Evolutionary conservation across 2,329 filamentous ascomycete genomes (phyloP).

Genomic region (Pseudocercospora cruenta): DNA sequence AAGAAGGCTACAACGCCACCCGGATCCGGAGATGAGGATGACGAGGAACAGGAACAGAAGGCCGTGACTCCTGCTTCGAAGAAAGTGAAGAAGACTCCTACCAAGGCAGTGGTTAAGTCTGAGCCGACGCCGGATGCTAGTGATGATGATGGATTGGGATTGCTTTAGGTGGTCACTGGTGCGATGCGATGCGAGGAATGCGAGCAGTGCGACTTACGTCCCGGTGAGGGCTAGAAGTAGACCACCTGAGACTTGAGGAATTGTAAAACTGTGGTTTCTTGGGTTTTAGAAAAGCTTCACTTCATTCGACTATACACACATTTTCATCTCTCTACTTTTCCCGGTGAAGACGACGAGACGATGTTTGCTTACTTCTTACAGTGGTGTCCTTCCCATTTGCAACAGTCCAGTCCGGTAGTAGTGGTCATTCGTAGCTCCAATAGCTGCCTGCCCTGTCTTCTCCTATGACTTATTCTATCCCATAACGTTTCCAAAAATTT

Average conservation of each 20-base stretch:
- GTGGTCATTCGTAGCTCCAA: neutral
- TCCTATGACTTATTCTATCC: neutral
- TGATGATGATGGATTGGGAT: neutral
- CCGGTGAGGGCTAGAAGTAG: too few species aligned
- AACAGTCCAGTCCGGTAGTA: neutral
- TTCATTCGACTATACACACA: conserved; percentile 1
- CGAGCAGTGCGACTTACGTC: neutral
- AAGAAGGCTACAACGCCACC: conserved; percentile 11
- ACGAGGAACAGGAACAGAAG: conserved; percentile 7
- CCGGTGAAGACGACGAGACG: neutral
- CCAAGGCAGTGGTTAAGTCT: conserved; percentile 1
- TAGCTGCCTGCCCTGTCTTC: conserved; percentile 1
- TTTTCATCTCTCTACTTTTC: neutral
- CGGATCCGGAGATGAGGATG: conserved; percentile 11
- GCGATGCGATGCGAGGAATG: neutral
- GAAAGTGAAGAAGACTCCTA: neutral
- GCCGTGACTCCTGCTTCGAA: conserved; percentile 13
- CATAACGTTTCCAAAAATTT: neutral
- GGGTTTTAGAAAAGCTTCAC: neutral
- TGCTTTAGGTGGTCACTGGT: neutral
- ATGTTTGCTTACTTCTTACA: neutral
- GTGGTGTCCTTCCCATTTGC: neutral
- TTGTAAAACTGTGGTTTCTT: neutral
- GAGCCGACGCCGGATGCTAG: conserved; percentile 8
- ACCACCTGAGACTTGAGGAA: too few species aligned